Conservation (phyloP, 2,329 filamentous ascomycete species). For the Juglanconis juglandina region DNA sequence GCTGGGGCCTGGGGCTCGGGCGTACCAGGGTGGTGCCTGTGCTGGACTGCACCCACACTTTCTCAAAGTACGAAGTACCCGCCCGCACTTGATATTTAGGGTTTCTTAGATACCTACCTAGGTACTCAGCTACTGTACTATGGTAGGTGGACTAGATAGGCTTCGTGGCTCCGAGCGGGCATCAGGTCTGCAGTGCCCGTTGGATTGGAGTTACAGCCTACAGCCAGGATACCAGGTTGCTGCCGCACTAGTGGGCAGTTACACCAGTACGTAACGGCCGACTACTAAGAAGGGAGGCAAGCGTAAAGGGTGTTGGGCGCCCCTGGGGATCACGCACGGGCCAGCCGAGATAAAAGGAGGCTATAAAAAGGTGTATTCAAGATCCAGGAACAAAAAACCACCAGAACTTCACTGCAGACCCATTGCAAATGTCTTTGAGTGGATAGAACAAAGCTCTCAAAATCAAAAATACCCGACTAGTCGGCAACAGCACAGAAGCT, state of each 20-base stretch:
- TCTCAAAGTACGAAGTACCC: background rate
- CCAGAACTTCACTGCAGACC: background rate
- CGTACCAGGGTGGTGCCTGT: background rate
- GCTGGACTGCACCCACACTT: background rate
- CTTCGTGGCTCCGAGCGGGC: no score
- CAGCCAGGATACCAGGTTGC: constrained; percentile 3
- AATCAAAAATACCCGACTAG: no score
- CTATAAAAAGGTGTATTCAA: background rate
- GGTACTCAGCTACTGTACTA: constrained; percentile 1
- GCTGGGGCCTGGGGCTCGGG: background rate
- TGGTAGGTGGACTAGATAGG: no score
- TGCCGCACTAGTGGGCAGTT: background rate
- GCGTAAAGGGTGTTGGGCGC: background rate
- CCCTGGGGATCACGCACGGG: background rate
- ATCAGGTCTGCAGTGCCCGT: background rate
- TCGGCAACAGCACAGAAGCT: no score
- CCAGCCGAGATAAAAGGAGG: background rate
- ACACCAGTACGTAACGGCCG: background rate
- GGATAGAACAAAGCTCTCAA: background rate
- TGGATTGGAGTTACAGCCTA: constrained; percentile 6
- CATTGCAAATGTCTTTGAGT: background rate
- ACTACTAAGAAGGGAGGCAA: background rate
- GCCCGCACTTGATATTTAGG: no score
- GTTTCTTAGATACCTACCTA: background rate
- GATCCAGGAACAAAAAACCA: background rate